A percentile compares a stretch with the other conserved stretches of the same genome.
Conservation (phyloP, 805 yeast species). For the Suhomyces xylopsoci region DNA sequence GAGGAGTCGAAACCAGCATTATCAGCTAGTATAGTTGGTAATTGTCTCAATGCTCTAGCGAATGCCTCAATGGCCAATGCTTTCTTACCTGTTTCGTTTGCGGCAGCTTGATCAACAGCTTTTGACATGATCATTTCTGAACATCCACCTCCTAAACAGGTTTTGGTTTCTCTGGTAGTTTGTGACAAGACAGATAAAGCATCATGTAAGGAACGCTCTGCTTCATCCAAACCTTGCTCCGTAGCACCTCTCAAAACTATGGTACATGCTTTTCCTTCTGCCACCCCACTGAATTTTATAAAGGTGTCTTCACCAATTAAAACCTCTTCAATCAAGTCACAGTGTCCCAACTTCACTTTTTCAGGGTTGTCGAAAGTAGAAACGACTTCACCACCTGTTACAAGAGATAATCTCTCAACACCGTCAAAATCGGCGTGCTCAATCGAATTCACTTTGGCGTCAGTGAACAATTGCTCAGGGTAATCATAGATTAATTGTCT, state of each 20-base stretch:
- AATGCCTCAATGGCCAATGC: constrained; percentile 92
- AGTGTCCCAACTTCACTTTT: constrained; percentile 77
- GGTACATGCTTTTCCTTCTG: constrained; percentile 94
- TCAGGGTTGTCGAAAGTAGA: constrained; percentile 95
- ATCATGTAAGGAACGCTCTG: constrained; percentile 70
- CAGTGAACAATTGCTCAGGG: constrained; percentile 94
- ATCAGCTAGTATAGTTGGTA: constrained; percentile 94
- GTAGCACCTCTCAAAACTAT: constrained; percentile 73
- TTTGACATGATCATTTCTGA: constrained; percentile 89
- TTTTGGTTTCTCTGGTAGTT: constrained; percentile 88
- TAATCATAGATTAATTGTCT: constrained; percentile 96
- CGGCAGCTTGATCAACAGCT: constrained; percentile 91
- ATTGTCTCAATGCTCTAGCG: constrained; percentile 89
- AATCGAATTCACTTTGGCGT: constrained; percentile 80
- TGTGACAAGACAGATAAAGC: constrained; percentile 94
- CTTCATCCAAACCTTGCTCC: constrained; percentile 46
- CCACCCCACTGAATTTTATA: constrained; percentile 92
- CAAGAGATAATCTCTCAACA: constrained; percentile 91
- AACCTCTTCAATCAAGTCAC: constrained; percentile 87
- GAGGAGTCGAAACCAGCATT: constrained; percentile 96
- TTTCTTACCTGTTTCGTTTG: constrained; percentile 88
- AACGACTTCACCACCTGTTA: constrained; percentile 97
- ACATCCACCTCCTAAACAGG: constrained; percentile 93
- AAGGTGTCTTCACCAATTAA: constrained; percentile 90
- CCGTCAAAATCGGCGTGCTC: constrained; percentile 99